Evolutionary conservation across 768 basidiomycete species (phyloP), one percentile per base, ranked within the genome.

Genomic region (Clathrus columnatus): DNA sequence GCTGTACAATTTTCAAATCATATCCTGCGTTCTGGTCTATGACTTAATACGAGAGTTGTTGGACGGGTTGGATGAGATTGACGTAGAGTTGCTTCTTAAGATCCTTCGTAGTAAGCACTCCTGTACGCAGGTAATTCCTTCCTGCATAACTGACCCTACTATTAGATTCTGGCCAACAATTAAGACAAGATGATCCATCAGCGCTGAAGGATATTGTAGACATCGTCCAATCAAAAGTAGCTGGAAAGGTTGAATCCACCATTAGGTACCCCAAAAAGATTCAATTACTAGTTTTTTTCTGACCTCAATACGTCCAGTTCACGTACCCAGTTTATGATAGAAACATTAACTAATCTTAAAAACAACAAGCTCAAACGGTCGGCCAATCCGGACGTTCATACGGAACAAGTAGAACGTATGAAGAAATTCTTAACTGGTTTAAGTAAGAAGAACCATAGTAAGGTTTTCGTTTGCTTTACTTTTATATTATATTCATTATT

Each of bases 1-100:
- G 65, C 72, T 99, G 18, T 98, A 97, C 73, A 97, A 97, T 66
- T 93, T 97, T 65, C 89, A 92, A 70, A 90, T 97, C 21, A 80
- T 98, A 51, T 90, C 90, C 2, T 91, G 84, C 55, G 71, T 85
- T 10, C 75, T 98, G n/a, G 72, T 97, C 47, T 98, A 92, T 69
- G 96, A 97, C 64, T 67, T 97, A 48, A 84, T 98, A 60, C 83
- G 87, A 7, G 74, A 76, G 14, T 76, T 98, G 46, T 73, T 98
- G 47, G 71, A 77, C 0, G 72, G 72, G 5, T 69, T 95, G 51
- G 75, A 77, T 0, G 95, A 97, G 67, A 81, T 87, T 57, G 78
- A 81, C 28, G 88, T 96, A 6, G 96, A 98, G 66, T 72, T 95
- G 4, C 61, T 99, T 51, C 76, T 97, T 49, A 93, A 91, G 68